Evolutionary conservation across 164 flowering plant species (phyloP), one percentile per base, ranked within the genome.

Genomic region (Stephania japonica): DNA sequence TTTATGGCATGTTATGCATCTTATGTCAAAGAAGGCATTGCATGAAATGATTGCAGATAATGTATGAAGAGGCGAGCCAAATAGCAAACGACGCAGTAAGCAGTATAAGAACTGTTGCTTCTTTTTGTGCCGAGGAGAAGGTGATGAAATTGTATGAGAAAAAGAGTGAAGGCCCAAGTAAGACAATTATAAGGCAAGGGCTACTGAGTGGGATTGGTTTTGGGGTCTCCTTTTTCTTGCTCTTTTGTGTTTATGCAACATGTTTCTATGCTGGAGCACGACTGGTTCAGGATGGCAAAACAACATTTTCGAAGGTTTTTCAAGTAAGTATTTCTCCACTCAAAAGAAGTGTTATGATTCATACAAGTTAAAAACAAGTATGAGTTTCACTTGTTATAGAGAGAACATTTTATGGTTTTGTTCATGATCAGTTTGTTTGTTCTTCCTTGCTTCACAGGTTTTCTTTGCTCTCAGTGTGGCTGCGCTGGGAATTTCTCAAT

Each of bases 401-500:
- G 21, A 56, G 19, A 56, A 10, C 19, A 18, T 53, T 67, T 23
- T 19, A 18, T 50, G 43, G 9, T 9, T 53, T 32, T 38, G 41
- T 16, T 69, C 42, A 12, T 73, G 7, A 24, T 16, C 24, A 2
- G 9, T 61, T 1, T 14, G 25, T 43, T 50, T 5, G 23, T 24
- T 24, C 41, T 27, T 25, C 8, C 56, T 56, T 68, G 67, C 25
- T 61, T 69, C 56, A 53, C 78, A 87, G 89, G 89, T 86, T 27
- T 86, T 88, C 80, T 85, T 85, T 78, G 84, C 85, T 21, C 84
- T 88, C 21, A 71, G 85, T 0, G 72, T 85, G 85, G 49, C 87
- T 8, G 82, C 87, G 10, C 0, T 80, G 24, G 87, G 81, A 67
- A 66, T 88, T 67, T 83, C 89, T 68, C 86, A 86, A 27, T 70